Conservation (phyloP, 2,329 filamentous ascomycete species). For the Talaromyces piceae region DNA sequence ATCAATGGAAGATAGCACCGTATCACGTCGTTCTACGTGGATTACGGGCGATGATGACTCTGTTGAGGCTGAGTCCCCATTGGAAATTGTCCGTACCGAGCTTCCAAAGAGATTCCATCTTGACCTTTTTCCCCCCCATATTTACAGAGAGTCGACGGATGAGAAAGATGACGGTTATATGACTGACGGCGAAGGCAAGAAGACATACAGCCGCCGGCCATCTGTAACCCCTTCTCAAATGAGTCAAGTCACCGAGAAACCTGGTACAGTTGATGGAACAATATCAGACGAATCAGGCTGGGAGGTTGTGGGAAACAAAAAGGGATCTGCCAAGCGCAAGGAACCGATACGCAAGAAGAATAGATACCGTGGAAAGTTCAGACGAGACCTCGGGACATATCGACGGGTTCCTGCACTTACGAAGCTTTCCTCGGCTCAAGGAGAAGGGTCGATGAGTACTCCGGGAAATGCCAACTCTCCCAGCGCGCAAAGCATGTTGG, state of each 20-base stretch:
- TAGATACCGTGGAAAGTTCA: constrained; percentile 6
- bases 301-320: constrained; percentile 23
- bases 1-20: constrained; percentile 28
- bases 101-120: constrained; percentile 20
- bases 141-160: constrained; percentile 21
- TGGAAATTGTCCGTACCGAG: constrained; percentile 18
- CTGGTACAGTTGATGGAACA: constrained; percentile 7
- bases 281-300: constrained; percentile 20
- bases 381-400: constrained; percentile 13
- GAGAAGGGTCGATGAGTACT: constrained; percentile 24
- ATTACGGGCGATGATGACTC: constrained; percentile 24
- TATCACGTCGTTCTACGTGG: constrained; percentile 26
- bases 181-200: constrained; percentile 24
- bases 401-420: constrained; percentile 18
- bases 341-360: constrained; percentile 12
- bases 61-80: constrained; percentile 27
- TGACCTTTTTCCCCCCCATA: constrained; percentile 26
- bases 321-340: constrained; percentile 2
- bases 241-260: constrained; percentile 24
- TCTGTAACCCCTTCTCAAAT: constrained; percentile 22
- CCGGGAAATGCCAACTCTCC: constrained; percentile 20
- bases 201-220: constrained; percentile 12
- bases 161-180: constrained; percentile 28
- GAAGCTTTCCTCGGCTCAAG: constrained; percentile 21
- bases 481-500: constrained; percentile 32